A percentile compares a stretch with the other conserved stretches of the same genome.
Evolutionary conservation across 2,329 filamentous ascomycete genomes (phyloP).

Genomic region (Ascosphaera acerosa): DNA sequence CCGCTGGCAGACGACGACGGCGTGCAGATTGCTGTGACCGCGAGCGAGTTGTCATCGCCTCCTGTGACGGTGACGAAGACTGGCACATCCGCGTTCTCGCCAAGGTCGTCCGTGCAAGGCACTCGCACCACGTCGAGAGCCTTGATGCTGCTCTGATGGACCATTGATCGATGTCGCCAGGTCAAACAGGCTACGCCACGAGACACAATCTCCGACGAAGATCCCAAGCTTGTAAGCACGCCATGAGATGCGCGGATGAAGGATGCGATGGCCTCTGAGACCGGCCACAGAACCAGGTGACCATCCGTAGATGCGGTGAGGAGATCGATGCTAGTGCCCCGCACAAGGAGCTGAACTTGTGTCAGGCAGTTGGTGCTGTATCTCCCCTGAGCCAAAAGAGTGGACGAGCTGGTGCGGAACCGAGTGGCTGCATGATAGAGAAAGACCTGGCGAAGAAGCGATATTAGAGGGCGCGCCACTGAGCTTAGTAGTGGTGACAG

Average conservation of each 20-base stretch:
- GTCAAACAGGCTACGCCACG: too few relatives aligned
- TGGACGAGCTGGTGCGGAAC: constrained; percentile 8
- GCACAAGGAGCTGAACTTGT: constrained; percentile 24
- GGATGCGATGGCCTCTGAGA: constrained; percentile 11
- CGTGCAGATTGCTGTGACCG: constrained; percentile 23
- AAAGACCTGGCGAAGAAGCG: constrained; percentile 19
- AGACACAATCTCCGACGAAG: constrained; percentile 4
- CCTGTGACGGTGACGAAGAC: constrained; percentile 40
- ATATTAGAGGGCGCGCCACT: constrained; percentile 2
- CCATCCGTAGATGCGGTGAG: constrained; percentile 65
- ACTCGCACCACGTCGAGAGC: constrained; percentile 15
- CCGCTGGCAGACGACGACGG: constrained; percentile 1
- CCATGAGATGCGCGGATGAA: constrained; percentile 8
- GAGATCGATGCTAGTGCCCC: constrained; percentile 19
- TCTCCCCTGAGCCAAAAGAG: constrained; percentile 25
- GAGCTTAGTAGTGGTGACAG: constrained; percentile 4
- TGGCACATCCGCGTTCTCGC: too few relatives aligned
- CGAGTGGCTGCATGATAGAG: constrained; percentile 11
- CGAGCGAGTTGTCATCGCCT: constrained; percentile 70
- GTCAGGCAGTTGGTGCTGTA: constrained; percentile 58
- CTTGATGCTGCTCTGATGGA: constrained; percentile 72
- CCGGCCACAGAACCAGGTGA: constrained; percentile 36
- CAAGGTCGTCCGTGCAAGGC: too few relatives aligned
- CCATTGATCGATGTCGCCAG: constrained; percentile 18
- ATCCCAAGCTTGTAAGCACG: constrained; percentile 1